Conservation (phyloP, 805 yeast genomes). For the Lipomyces kockii region DNA sequence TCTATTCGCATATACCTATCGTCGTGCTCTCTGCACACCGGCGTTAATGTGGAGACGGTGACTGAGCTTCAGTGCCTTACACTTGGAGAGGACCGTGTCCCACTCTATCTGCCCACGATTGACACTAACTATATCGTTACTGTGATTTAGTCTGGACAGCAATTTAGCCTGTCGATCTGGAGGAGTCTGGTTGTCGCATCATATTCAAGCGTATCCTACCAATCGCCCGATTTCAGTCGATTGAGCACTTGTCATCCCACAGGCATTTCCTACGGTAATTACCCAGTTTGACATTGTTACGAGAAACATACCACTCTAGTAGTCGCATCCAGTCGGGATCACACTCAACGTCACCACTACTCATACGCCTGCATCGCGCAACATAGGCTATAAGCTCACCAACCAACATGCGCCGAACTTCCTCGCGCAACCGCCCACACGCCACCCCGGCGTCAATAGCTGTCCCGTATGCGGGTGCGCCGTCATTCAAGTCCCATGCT, state of each 20-base stretch:
- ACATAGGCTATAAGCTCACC: not conserved
- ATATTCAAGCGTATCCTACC: not conserved
- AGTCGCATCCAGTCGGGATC: not conserved
- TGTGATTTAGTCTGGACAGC: not conserved
- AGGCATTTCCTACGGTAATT: too few relatives aligned
- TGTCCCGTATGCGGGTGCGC: slow-evolving; percentile 22
- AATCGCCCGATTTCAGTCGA: not conserved
- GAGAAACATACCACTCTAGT: not conserved
- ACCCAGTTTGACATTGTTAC: not conserved
- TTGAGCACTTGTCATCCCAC: not conserved
- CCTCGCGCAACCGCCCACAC: slow-evolving; percentile 11
- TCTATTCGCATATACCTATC: not conserved
- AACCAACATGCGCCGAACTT: slow-evolving; percentile 7
- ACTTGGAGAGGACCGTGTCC: not conserved
- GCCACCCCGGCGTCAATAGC: slow-evolving; percentile 12
- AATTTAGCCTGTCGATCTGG: not conserved
- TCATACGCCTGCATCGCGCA: not conserved
- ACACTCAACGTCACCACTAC: not conserved
- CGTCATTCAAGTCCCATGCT: slow-evolving; percentile 27
- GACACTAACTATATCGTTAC: too few relatives aligned
- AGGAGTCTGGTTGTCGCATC: not conserved
- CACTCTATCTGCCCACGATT: too few relatives aligned
- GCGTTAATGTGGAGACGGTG: not conserved
- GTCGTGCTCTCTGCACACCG: not conserved
- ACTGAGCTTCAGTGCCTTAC: not conserved